These are phyloP conservation scores for Selaginella moellendorffii DNA, from an alignment of 75 land plant genomes.

Conservation along the genomic window DNA sequence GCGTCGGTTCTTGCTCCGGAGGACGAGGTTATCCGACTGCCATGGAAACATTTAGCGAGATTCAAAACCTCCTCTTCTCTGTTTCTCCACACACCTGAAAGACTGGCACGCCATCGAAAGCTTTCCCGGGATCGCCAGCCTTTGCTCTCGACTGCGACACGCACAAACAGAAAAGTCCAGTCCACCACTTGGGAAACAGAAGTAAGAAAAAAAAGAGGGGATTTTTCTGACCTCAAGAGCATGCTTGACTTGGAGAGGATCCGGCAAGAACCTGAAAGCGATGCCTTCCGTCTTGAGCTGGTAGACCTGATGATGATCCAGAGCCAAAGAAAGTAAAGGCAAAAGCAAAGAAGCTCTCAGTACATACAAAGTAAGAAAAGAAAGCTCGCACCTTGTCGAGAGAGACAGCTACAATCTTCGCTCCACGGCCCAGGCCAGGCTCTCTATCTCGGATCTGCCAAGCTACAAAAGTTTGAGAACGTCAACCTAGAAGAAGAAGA, in stretches of 20 bases:
- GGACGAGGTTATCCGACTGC: slow-evolving; percentile 83
- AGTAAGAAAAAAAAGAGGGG: too few species aligned
- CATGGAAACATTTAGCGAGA: too few species aligned
- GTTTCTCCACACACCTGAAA: slow-evolving; percentile 99
- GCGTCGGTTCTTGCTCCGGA: slow-evolving; percentile 71
- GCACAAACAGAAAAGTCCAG: too few species aligned
- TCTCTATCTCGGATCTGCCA: slow-evolving; percentile 54
- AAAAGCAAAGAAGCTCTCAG: neutral
- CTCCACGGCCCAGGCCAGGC: slow-evolving; percentile 47
- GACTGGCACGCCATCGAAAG: slow-evolving; percentile 97
- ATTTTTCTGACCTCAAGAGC: slow-evolving; percentile 58
- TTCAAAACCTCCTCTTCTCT: too few species aligned
- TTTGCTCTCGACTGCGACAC: slow-evolving; percentile 37
- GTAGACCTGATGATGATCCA: slow-evolving; percentile 88
- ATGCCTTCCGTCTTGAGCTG: slow-evolving; percentile 90
- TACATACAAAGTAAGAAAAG: neutral
- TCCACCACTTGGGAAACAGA: too few species aligned
- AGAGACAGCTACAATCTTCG: slow-evolving; percentile 66
- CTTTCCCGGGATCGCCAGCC: slow-evolving; percentile 34
- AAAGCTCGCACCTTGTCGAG: slow-evolving; percentile 61
- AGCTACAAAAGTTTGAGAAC: too few species aligned
- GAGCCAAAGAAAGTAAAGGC: too few species aligned
- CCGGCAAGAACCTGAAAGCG: slow-evolving; percentile 91
- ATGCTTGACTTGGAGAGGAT: slow-evolving; percentile 76
- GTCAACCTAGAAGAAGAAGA: neutral